Evolutionary conservation across 1,284 basidiomycete genomes (phyloP).

Genomic region (Cutaneotrichosporon sp.): DNA sequence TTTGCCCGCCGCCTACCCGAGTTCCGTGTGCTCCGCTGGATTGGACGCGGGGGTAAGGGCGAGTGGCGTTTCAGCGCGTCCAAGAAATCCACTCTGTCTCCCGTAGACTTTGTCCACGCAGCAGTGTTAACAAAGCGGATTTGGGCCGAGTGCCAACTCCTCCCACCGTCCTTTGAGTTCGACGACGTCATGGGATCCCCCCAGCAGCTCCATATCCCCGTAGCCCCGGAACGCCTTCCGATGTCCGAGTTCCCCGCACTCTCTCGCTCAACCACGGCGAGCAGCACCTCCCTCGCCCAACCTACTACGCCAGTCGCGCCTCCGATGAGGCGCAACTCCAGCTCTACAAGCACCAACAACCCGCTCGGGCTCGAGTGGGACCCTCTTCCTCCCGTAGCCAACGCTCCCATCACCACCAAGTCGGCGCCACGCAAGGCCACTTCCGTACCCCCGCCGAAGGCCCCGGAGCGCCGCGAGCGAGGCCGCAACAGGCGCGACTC

Average conservation of each 20-base stretch:
- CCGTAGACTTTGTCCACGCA: constrained; percentile 23
- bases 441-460: neutral
- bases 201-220: constrained; percentile 10
- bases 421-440: too few relatives aligned
- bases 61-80: constrained; percentile 22
- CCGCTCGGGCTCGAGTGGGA: constrained; percentile 19
- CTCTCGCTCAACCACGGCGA: constrained; percentile 15
- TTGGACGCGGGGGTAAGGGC: constrained; percentile 29
- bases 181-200: constrained; percentile 1
- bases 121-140: constrained; percentile 13
- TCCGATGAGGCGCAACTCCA: constrained; percentile 5
- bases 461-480: neutral
- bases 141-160: constrained; percentile 23
- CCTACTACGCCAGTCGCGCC: constrained; percentile 1
- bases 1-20: constrained; percentile 26
- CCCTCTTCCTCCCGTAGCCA: neutral
- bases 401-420: too few relatives aligned
- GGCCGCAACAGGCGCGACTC: neutral
- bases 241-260: constrained; percentile 12
- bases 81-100: constrained; percentile 20
- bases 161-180: constrained; percentile 12
- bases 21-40: constrained; percentile 24
- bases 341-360: constrained; percentile 2
- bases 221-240: constrained; percentile 11
- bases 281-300: constrained; percentile 7